These are phyloP conservation scores for Cordia subcordata DNA, from an alignment of 257 asterid species.

Conservation along the genomic window DNA sequence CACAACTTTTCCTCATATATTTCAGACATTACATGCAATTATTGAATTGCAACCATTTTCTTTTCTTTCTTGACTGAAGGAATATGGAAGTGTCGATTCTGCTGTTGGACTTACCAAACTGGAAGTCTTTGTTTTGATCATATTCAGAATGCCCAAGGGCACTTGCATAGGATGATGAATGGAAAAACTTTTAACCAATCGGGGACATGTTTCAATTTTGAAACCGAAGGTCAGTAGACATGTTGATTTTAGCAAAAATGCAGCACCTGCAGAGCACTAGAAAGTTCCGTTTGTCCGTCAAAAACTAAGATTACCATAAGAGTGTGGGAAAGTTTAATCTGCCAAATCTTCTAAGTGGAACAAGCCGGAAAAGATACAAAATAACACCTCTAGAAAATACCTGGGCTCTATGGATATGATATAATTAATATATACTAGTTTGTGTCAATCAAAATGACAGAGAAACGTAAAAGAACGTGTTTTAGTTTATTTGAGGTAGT, in stretches of 20 bases:
- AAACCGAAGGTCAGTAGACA: conserved; percentile 61
- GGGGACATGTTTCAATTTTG: conserved; percentile 27
- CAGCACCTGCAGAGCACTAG: conserved; percentile 4
- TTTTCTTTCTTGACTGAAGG: conserved; percentile 62
- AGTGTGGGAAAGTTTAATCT: not conserved
- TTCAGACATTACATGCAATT: conserved; percentile 33
- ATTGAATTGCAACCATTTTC: conserved; percentile 30
- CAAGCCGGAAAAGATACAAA: too few relatives aligned
- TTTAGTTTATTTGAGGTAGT: too few relatives aligned
- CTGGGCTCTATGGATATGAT: not conserved
- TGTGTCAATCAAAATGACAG: not conserved
- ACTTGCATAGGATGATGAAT: conserved; percentile 56
- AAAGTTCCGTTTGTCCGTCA: conserved; percentile 7
- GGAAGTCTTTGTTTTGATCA: conserved; percentile 51
- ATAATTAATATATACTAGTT: not conserved
- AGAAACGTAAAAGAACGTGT: too few relatives aligned
- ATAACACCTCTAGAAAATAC: not conserved
- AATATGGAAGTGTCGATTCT: conserved; percentile 87
- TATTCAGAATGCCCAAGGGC: conserved; percentile 52
- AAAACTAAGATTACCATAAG: not conserved
- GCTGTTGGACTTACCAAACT: conserved; percentile 71
- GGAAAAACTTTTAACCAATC: conserved; percentile 40
- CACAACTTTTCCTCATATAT: not conserved
- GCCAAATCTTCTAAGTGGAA: conserved; percentile 1
- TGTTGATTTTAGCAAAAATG: conserved; percentile 18